A percentile compares a stretch with the other conserved stretches of the same genome.
phyloP scores from a whole-genome alignment of 208 protist species.

The Leishmania arabica region DNA sequence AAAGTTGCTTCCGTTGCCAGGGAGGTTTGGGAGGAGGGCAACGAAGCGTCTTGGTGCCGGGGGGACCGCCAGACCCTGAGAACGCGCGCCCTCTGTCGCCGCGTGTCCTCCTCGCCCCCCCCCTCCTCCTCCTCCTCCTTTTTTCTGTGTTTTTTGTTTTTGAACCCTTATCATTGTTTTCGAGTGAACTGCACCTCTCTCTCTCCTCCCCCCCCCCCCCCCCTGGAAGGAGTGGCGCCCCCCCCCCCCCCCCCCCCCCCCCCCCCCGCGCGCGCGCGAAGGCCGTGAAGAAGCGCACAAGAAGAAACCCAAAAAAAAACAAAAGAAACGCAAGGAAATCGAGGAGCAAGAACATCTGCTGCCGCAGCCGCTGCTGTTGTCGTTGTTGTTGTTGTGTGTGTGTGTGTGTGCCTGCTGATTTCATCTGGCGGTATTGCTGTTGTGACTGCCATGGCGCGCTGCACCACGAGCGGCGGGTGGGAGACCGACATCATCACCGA shows the following conservation, averaged over 20 bases:
- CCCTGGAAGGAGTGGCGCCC: too few species aligned
- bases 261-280: too few species aligned
- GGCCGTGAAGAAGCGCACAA: too few species aligned
- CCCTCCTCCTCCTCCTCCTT: too few species aligned
- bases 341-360: too few species aligned
- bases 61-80: neutral
- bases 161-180: neutral
- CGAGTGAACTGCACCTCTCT: too few species aligned
- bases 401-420: neutral
- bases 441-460: neutral
- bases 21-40: neutral
- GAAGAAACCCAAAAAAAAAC: too few species aligned
- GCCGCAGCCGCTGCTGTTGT: neutral
- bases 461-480: neutral
- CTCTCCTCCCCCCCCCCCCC: too few species aligned
- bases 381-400: neutral
- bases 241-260: too few species aligned
- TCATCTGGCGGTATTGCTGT: neutral
- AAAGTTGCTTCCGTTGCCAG: too few species aligned
- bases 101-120: neutral
- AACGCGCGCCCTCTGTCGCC: too few species aligned
- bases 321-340: too few species aligned
- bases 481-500: neutral
- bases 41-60: neutral
- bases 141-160: neutral